Conservation (phyloP, 768 basidiomycete species). For the Lyophyllum decastes region DNA sequence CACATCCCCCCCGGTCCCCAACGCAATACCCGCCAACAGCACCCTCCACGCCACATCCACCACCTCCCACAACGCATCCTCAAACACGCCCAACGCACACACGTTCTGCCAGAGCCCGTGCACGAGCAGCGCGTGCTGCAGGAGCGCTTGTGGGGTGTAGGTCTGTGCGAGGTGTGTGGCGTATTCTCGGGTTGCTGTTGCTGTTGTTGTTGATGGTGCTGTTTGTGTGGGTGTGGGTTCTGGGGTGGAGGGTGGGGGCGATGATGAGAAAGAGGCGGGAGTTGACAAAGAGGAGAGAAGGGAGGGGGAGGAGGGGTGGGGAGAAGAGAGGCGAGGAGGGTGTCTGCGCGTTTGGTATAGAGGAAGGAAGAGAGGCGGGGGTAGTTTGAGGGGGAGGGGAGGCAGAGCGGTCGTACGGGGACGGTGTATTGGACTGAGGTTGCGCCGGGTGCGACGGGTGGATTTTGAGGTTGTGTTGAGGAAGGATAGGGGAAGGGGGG, state of each 20-base stretch:
- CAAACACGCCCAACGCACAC: constrained; percentile 67
- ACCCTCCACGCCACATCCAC: constrained; percentile 72
- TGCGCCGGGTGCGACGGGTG: neutral
- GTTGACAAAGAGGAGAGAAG: constrained; percentile 24
- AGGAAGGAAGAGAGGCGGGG: constrained; percentile 61
- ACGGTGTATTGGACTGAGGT: constrained; percentile 27
- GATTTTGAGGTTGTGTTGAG: neutral
- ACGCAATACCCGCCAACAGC: constrained; percentile 58
- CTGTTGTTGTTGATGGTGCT: neutral
- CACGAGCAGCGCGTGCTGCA: constrained; percentile 51
- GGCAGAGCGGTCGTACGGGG: constrained; percentile 62
- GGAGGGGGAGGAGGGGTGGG: constrained; percentile 35
- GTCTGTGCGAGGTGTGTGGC: constrained; percentile 37
- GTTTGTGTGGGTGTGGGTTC: no score
- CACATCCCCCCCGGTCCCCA: constrained; percentile 41
- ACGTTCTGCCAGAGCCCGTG: constrained; percentile 76
- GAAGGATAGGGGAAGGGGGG: constrained; percentile 53
- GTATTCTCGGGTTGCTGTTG: constrained; percentile 15
- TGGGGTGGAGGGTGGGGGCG: no score
- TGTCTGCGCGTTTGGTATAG: constrained; percentile 59
- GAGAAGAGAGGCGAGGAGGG: constrained; percentile 52
- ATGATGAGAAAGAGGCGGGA: no score
- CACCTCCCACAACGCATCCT: constrained; percentile 64
- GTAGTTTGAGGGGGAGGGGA: constrained; percentile 67
- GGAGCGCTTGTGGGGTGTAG: constrained; percentile 47